Conservation (phyloP, 257 asterid genomes). For the Pogostemon cablin region DNA sequence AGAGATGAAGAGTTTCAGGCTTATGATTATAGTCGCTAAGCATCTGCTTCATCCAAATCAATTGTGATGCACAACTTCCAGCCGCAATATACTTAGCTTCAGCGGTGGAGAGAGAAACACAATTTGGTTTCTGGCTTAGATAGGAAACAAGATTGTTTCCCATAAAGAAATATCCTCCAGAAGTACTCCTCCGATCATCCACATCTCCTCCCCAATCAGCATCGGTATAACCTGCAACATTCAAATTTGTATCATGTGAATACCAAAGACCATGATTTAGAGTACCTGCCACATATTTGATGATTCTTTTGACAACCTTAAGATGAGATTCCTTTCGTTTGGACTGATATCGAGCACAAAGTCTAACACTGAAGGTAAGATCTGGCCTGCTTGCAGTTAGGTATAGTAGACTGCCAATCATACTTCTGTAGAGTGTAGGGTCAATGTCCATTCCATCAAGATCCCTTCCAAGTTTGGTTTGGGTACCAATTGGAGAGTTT, state of each 20-base stretch:
- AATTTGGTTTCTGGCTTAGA: neutral
- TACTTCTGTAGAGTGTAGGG: neutral
- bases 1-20: neutral
- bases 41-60: constrained; percentile 38
- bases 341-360: neutral
- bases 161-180: no score
- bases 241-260: neutral
- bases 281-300: neutral
- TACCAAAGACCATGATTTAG: neutral
- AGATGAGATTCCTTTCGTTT: neutral
- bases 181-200: neutral
- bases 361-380: neutral
- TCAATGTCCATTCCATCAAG: neutral
- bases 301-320: neutral
- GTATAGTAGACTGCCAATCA: neutral
- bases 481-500: neutral
- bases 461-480: neutral
- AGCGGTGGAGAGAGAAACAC: neutral
- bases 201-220: neutral
- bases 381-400: neutral
- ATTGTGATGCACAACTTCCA: neutral
- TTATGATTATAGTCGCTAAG: constrained; percentile 1
- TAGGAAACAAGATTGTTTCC: neutral
- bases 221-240: neutral
- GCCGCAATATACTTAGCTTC: neutral